Base-by-base conservation (phyloP, 768 basidiomycete genomes). In the Collybia mongolica region DNA sequence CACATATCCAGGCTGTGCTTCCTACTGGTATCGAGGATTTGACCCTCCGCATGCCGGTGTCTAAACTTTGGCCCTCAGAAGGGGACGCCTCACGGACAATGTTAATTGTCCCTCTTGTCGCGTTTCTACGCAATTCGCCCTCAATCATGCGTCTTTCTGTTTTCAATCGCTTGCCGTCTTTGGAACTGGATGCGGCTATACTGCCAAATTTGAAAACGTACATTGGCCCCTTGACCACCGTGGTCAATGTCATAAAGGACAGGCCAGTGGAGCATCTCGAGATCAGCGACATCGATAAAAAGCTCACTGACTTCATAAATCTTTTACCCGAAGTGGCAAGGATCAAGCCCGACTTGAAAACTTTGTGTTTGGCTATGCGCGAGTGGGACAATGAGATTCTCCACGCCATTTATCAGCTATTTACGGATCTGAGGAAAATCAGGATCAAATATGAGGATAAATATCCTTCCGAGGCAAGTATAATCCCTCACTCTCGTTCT, bases 361-460 rank as follows among this genome's bases (percentile, higher is more conserved):
- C 53, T 6, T 60, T 72, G 23, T 57, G 71, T 8, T 69, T 74
- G 39, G 52, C 69, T 35, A 45, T 71, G n/a, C 62, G 68, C 32
- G 61, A 61, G 46, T 79, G 77, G 77, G 76, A 78, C 49, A 65
- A 72, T 37, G 76, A 79, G 53, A 66, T 78, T 6, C 55, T 79
- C 17, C 67, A 73, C 35, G 75, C 74, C 5, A 55, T 75, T 19
- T 63, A 65, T n/a, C 59, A 64, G 39, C 65, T 74, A 35, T 75
- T 77, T 49, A 52, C 48, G 7, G 49, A 57, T 8, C 54, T 79
- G 5, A 60, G 63, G n/a, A 65, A 66, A 36, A 61, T 79, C 17
- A 68, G 69, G 53, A 64, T 79, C 53, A 64, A 63, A 51, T 79
- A 70, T 57, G 68, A 60, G 26, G 54, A 59, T n/a, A 66, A 61